Evolutionary conservation across 768 basidiomycete species (phyloP).

Genomic region (Boletus pseudo-olivaceus): DNA sequence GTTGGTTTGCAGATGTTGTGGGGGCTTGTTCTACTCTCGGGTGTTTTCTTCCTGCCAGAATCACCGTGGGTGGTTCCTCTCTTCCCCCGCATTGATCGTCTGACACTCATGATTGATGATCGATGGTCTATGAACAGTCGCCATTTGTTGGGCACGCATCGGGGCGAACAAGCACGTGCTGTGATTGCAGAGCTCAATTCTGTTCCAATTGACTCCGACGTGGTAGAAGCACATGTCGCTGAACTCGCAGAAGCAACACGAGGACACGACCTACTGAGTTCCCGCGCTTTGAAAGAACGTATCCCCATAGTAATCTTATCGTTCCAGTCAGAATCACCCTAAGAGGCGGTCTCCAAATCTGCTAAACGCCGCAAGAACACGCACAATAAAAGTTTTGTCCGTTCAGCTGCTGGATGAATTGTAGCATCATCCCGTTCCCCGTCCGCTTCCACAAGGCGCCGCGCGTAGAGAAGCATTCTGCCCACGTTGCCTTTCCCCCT

Average conservation of each 20-base stretch:
- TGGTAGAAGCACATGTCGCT: conserved; percentile 10
- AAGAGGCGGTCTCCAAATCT: neutral
- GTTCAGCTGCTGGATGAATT: conserved; percentile 15
- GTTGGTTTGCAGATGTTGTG: conserved; percentile 13
- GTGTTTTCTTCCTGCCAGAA: conserved; percentile 13
- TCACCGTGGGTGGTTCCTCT: conserved; percentile 6
- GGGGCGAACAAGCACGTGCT: conserved; percentile 5
- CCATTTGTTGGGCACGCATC: neutral
- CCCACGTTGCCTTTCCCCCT: conserved; percentile 14
- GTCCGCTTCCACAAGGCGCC: conserved; percentile 17
- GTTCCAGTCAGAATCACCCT: neutral
- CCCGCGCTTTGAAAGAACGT: conserved; percentile 50
- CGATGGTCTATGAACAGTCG: conserved; percentile 5
- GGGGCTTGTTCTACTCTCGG: conserved; percentile 12
- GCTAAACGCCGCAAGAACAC: neutral
- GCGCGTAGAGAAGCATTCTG: conserved; percentile 7
- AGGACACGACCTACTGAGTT: conserved; percentile 42
- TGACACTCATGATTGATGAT: neutral
- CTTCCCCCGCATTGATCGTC: neutral
- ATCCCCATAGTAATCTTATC: conserved; percentile 15
- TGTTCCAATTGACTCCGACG: conserved; percentile 9
- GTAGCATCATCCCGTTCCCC: conserved; percentile 15
- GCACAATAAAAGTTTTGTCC: conserved; percentile 18
- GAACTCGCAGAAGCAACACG: conserved; percentile 12
- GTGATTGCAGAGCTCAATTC: conserved; percentile 16